These are phyloP conservation scores for Candida mesenterica DNA, from an alignment of 1,139 yeast species.

Conservation along the genomic window DNA sequence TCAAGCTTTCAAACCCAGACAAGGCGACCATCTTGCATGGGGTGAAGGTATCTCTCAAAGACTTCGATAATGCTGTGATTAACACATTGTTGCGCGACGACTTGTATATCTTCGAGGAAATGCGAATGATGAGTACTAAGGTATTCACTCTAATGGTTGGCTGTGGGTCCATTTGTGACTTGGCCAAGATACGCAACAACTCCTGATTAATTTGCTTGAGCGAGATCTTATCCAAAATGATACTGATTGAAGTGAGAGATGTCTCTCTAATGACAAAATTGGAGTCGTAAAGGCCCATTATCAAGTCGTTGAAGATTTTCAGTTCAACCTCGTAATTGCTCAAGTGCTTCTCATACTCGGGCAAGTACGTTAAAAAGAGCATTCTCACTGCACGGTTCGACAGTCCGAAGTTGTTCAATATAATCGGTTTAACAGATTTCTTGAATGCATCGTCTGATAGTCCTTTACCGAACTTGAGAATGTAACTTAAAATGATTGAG, in stretches of 20 bases:
- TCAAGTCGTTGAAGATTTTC: conserved; percentile 63
- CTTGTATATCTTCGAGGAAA: conserved; percentile 62
- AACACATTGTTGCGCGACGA: conserved; percentile 67
- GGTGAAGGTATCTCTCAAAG: conserved; percentile 75
- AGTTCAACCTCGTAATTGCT: conserved; percentile 65
- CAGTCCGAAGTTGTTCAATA: conserved; percentile 60
- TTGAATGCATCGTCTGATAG: conserved; percentile 41
- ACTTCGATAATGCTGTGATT: conserved; percentile 83
- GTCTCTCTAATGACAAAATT: conserved; percentile 78
- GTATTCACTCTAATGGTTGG: conserved; percentile 88
- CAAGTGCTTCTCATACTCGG: conserved; percentile 51
- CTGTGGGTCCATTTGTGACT: conserved; percentile 81
- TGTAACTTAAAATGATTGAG: conserved; percentile 45
- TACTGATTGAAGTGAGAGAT: conserved; percentile 69
- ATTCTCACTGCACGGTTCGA: conserved; percentile 78
- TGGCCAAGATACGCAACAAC: conserved; percentile 74
- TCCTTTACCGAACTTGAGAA: conserved; percentile 44
- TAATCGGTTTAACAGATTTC: conserved; percentile 56
- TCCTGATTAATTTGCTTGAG: conserved; percentile 88
- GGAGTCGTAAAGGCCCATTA: conserved; percentile 83
- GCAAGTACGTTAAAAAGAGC: conserved; percentile 62
- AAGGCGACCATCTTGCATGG: conserved; percentile 80
- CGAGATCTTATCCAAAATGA: conserved; percentile 63
- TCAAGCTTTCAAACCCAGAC: conserved; percentile 65
- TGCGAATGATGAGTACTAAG: conserved; percentile 67